Evolutionary conservation across 148 eudicot species (phyloP).

Genomic region (Fallopia convolvulus): DNA sequence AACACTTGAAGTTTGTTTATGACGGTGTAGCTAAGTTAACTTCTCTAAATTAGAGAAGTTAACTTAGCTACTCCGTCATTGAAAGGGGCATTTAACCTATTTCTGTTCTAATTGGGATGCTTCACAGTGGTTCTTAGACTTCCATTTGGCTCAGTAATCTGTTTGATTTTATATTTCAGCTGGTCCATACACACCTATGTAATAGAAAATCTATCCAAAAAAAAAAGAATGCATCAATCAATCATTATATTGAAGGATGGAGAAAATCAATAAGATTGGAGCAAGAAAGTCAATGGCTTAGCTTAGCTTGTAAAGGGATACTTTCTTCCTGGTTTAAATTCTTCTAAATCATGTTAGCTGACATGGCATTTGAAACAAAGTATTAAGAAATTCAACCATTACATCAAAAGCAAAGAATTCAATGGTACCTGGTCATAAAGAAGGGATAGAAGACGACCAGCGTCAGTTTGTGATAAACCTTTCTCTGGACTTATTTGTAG

Average conservation of each 20-base stretch:
- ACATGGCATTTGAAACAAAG: neutral
- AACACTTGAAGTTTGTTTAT: neutral
- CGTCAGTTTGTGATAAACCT: slow-evolving; percentile 75
- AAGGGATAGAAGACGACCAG: slow-evolving; percentile 61
- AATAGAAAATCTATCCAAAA: neutral
- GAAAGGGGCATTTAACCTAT: neutral
- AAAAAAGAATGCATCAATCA: neutral
- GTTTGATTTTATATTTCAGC: neutral
- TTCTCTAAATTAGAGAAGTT: too few species aligned
- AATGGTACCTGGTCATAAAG: slow-evolving; percentile 78
- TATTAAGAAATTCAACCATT: neutral
- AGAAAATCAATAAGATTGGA: neutral
- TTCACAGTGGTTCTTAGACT: neutral
- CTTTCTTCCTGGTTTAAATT: neutral
- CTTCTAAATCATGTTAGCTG: neutral
- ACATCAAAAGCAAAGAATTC: slow-evolving; percentile 5
- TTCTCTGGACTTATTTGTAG: slow-evolving; percentile 61
- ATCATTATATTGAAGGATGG: neutral
- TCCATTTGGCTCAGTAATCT: neutral
- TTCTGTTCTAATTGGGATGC: neutral
- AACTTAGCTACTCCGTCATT: too few species aligned
- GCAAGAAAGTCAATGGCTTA: neutral
- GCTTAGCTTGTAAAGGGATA: neutral
- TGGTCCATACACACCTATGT: neutral
- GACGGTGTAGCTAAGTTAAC: neutral